Base-by-base conservation (phyloP, 2,329 filamentous ascomycete genomes). In the Paraphaeosphaeria minitans region DNA sequence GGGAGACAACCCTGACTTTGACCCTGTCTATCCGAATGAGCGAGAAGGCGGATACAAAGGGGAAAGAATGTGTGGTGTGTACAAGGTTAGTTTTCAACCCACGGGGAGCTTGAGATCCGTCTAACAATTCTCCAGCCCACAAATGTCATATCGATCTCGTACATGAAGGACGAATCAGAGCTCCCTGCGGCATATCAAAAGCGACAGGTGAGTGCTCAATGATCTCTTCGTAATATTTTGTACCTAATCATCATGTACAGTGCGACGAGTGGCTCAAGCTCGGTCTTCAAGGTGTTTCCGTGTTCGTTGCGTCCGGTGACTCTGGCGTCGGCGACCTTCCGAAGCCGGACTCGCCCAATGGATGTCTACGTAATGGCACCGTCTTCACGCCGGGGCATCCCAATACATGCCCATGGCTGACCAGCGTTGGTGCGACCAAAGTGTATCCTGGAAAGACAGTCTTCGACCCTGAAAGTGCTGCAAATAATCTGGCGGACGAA, bases 391-490 rank as follows among this genome's bases (percentile, higher is more conserved):
- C 79, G 13, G 74, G 78, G 53, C 80, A 78, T 67, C 79, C 79
- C 0, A 75, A 74, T 19, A 66, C 71, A 8, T 75, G 73, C 42
- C 72, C 72, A 1, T 90, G 84, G 72, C 83, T 90, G 1, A 90
- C 88, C 0, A 78, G 82, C 4, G 83, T 90, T 1, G 88, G 88
- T 7, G 87, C 83, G 6, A 86, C 84, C 0, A 50, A 58, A 37
- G 21, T 60, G 1, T 27, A 53, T 31, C 33, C 48, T 8, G 29
- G 43, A 7, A 45, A 27, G 14, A 50, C 39, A 9, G 47, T 53
- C 27, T 71, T 24, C 76, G 50, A 69, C 75, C 53, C 70, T 77
- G 51, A 53, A 19, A 53, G 39, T 24, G 51, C 51, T 12, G 51
- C 51, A n/a, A 45, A 53, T n/a, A 24, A 53, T 50, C 35, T 31